Conservation (phyloP, 2,329 filamentous ascomycete genomes). For the Trichoderma atrobrunneum region DNA sequence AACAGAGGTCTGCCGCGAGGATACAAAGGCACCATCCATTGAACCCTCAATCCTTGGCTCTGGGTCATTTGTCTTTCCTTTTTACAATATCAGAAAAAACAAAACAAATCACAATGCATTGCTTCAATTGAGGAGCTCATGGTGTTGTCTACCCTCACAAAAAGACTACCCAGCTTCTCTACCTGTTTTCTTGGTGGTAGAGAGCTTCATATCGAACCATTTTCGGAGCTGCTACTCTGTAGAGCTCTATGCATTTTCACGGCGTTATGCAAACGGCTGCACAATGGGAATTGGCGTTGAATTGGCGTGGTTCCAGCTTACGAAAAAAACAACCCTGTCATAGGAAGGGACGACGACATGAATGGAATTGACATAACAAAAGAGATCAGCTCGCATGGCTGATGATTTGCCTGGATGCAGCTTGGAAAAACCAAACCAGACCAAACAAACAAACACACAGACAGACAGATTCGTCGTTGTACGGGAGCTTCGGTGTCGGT, state of each 20-base stretch:
- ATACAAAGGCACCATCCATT: conserved; percentile 15
- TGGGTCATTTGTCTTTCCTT: neutral
- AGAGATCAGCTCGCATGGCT: conserved; percentile 20
- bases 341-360: conserved; percentile 25
- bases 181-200: neutral
- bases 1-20: conserved; percentile 22
- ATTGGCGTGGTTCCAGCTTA: neutral
- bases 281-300: conserved; percentile 2
- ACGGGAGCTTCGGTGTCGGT: neutral
- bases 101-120: conserved; percentile 20
- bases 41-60: neutral
- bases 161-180: conserved; percentile 19
- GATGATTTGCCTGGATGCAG: conserved; percentile 18
- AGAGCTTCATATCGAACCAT: neutral
- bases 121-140: neutral
- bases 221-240: neutral
- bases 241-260: conserved; percentile 2
- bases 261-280: conserved; percentile 6
- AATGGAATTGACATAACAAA: conserved; percentile 6
- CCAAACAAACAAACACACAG: conserved; percentile 11
- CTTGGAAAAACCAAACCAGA: conserved; percentile 19
- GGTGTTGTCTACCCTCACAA: conserved; percentile 22
- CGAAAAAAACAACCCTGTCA: conserved; percentile 15
- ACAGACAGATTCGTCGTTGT: neutral
- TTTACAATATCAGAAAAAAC: conserved; percentile 25